Percentiles rank a stretch among this genome's conserved stretches.
phyloP scores from a whole-genome alignment of 1,284 basidiomycete species.

The Apiotrichum porosum region DNA sequence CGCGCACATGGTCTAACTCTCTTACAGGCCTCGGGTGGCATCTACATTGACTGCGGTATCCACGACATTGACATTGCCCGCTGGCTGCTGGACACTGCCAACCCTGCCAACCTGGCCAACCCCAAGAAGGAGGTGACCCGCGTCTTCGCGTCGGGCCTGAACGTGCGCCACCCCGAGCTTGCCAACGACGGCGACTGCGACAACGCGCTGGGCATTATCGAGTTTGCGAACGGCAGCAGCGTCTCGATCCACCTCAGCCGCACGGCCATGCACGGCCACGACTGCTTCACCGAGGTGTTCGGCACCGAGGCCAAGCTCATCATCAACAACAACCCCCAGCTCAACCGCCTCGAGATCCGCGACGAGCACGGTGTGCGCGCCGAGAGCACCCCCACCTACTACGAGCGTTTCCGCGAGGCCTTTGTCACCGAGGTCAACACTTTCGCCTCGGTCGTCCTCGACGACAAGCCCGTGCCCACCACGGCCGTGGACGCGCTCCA shows the following conservation, averaged over 20 bases:
- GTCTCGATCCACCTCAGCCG: slow-evolving; percentile 25
- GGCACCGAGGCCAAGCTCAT: slow-evolving; percentile 28
- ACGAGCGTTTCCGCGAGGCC: slow-evolving; percentile 28
- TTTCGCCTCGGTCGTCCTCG: slow-evolving; percentile 13
- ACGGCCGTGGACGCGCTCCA: slow-evolving; percentile 25
- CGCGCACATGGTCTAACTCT: too few species aligned
- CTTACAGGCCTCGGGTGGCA: slow-evolving; percentile 32
- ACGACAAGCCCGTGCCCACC: slow-evolving; percentile 19
- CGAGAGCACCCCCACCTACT: slow-evolving; percentile 20
- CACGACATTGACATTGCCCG: slow-evolving; percentile 36
- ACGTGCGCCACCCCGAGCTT: slow-evolving; percentile 30
- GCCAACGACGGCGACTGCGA: slow-evolving; percentile 25
- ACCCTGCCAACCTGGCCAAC: background rate
- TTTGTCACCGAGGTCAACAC: slow-evolving; percentile 30
- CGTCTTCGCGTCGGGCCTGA: slow-evolving; percentile 27
- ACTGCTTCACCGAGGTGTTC: slow-evolving; percentile 27
- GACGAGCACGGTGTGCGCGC: slow-evolving; percentile 32
- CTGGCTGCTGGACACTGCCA: slow-evolving; percentile 19
- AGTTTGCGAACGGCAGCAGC: slow-evolving; percentile 20
- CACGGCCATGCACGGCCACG: slow-evolving; percentile 30
- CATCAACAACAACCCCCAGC: slow-evolving; percentile 28
- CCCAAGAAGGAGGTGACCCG: slow-evolving; percentile 22
- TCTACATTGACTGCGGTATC: slow-evolving; percentile 36
- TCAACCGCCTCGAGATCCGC: slow-evolving; percentile 27
- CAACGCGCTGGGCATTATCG: slow-evolving; percentile 27